These are phyloP conservation scores for Apium graveolens DNA, from an alignment of 129 eudicot genomes.

Conservation along the genomic window DNA sequence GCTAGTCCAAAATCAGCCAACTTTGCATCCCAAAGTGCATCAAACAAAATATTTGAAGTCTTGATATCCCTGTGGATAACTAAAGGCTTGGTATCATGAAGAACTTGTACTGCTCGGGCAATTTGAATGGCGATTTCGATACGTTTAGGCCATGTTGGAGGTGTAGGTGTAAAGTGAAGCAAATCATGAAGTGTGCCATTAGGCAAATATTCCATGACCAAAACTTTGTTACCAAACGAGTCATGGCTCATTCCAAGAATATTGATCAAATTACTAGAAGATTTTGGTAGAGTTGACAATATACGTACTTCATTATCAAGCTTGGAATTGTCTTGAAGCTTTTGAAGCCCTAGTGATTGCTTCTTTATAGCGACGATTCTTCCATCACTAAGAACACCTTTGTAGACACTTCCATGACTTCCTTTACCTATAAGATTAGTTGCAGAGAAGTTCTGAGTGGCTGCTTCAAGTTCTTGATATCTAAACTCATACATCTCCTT, in stretches of 20 bases:
- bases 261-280: conserved; percentile 25
- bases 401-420: conserved; percentile 80
- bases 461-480: conserved; percentile 51
- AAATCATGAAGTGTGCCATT: conserved; percentile 61
- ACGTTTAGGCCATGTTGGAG: conserved; percentile 57
- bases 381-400: conserved; percentile 49
- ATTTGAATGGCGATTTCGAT: conserved; percentile 40
- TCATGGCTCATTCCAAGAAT: conserved; percentile 45
- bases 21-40: conserved; percentile 41
- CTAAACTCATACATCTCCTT: conserved; percentile 38
- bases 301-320: conserved; percentile 58
- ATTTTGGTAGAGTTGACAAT: conserved; percentile 40
- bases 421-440: conserved; percentile 62
- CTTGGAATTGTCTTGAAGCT: conserved; percentile 58
- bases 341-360: conserved; percentile 65
- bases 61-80: conserved; percentile 67
- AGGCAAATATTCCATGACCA: conserved; percentile 64
- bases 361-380: conserved; percentile 53
- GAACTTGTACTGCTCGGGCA: conserved; percentile 36
- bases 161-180: conserved; percentile 31
- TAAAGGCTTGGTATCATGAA: conserved; percentile 38
- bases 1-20: conserved; percentile 71
- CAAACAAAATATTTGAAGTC: conserved; percentile 58
- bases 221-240: conserved; percentile 25
- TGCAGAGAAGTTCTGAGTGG: conserved; percentile 54